A percentile compares a stretch with the other conserved stretches of the same genome.
Evolutionary conservation across 768 basidiomycete genomes (phyloP).

Genomic region (Psilocybe subaeruginosa): DNA sequence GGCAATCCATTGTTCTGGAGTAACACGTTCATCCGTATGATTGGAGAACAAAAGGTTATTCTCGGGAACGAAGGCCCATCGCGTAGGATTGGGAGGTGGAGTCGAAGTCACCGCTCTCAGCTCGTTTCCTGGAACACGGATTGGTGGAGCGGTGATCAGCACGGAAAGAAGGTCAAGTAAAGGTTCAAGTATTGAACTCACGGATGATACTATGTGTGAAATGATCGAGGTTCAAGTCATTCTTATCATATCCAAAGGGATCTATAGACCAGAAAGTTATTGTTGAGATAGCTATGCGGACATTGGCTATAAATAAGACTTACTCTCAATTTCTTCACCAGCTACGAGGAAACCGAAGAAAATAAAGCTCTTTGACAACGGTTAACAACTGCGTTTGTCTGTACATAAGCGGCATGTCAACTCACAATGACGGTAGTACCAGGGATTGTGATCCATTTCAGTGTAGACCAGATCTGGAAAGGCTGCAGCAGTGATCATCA

Average conservation of each 20-base stretch:
- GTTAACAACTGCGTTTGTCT: not conserved
- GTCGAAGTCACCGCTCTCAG: conserved; percentile 64
- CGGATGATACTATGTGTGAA: conserved; percentile 73
- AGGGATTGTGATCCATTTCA: conserved; percentile 70
- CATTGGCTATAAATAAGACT: conserved; percentile 25
- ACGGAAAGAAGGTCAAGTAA: not conserved
- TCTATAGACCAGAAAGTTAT: conserved; percentile 29
- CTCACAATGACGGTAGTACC: conserved; percentile 55
- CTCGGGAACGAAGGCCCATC: conserved; percentile 62
- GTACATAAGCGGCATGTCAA: conserved; percentile 8
- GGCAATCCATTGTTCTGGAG: conserved; percentile 61
- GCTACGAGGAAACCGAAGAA: conserved; percentile 78
- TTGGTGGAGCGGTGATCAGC: not conserved
- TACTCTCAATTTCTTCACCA: conserved; percentile 78
- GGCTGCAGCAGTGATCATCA: conserved; percentile 41
- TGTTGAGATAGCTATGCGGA: not conserved
- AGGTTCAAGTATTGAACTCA: conserved; percentile 29
- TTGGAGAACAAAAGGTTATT: conserved; percentile 60
- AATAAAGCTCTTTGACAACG: conserved; percentile 52
- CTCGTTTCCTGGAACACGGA: conserved; percentile 46
- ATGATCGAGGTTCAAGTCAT: conserved; percentile 74
- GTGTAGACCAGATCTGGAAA: conserved; percentile 58
- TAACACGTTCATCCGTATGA: conserved; percentile 40
- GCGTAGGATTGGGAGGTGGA: conserved; percentile 56
- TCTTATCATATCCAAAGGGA: conserved; percentile 70